Percentiles rank a stretch among this genome's conserved stretches.
Evolutionary conservation across 2,329 filamentous ascomycete genomes (phyloP).

Genomic region (Claviceps pusilla): DNA sequence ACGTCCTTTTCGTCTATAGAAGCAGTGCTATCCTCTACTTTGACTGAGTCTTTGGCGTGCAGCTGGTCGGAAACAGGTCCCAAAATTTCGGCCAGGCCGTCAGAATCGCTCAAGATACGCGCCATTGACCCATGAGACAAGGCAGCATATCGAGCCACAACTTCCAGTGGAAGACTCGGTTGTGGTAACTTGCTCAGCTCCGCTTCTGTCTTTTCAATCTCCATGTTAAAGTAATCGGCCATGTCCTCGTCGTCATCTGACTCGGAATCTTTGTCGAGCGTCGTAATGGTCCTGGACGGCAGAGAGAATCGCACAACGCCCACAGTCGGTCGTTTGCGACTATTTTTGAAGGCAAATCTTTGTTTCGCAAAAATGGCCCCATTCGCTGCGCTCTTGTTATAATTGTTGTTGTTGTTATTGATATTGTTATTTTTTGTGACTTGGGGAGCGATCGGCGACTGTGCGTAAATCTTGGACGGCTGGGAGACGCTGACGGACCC

Average conservation of each 20-base stretch:
- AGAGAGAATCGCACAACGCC: conserved; percentile 24
- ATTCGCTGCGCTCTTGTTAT: neutral
- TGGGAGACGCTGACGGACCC: neutral
- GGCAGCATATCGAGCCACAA: conserved; percentile 31
- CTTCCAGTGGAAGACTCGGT: conserved; percentile 23
- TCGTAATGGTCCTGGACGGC: conserved; percentile 20
- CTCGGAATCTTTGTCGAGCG: conserved; percentile 22
- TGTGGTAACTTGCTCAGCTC: conserved; percentile 33
- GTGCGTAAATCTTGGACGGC: neutral
- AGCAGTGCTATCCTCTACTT: neutral
- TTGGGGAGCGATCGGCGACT: neutral
- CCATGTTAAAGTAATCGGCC: conserved; percentile 38
- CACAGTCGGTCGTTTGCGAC: conserved; percentile 16
- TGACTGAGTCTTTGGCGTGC: neutral
- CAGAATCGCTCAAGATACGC: conserved; percentile 29
- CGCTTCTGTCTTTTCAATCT: conserved; percentile 36
- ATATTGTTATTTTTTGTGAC: neutral
- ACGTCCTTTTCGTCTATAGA: neutral
- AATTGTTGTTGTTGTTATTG: neutral
- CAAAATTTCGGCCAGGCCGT: conserved; percentile 28
- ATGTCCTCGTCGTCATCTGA: conserved; percentile 46
- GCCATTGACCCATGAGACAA: conserved; percentile 34
- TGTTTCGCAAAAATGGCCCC: neutral
- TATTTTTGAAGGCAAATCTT: conserved; percentile 7
- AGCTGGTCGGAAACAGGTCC: conserved; percentile 15